Evolutionary conservation across 257 asterid species (phyloP).

Genomic region (Prunella vulgaris): DNA sequence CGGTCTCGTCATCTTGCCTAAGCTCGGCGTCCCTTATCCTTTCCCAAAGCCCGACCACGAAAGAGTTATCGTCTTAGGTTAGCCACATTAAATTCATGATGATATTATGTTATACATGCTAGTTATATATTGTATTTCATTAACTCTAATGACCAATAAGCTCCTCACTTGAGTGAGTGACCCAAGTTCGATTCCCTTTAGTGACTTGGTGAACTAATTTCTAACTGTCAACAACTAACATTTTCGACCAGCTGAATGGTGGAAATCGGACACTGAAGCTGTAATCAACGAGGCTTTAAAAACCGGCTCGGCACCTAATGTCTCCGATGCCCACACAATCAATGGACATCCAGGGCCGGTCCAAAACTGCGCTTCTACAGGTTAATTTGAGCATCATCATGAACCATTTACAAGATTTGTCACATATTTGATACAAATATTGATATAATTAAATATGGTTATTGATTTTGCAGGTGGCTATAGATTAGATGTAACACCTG

Average conservation of each 20-base stretch:
- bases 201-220: too few species aligned
- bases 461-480: slow-evolving; percentile 29
- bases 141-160: too few species aligned
- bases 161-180: too few species aligned
- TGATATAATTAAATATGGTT: too few species aligned
- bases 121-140: neutral
- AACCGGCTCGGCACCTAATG: slow-evolving; percentile 79
- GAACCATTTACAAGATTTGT: neutral
- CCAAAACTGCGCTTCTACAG: slow-evolving; percentile 49
- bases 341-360: slow-evolving; percentile 73
- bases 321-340: slow-evolving; percentile 90
- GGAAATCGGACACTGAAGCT: slow-evolving; percentile 89
- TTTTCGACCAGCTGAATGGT: slow-evolving; percentile 71
- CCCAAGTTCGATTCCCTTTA: too few species aligned
- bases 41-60: slow-evolving; percentile 67
- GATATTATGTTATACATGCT: neutral
- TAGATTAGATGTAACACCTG: slow-evolving; percentile 40
- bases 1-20: slow-evolving; percentile 58
- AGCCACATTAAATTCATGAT: neutral
- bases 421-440: too few species aligned
- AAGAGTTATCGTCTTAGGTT: slow-evolving; percentile 46
- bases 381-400: slow-evolving; percentile 5
- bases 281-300: slow-evolving; percentile 65
- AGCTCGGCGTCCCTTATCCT: slow-evolving; percentile 58
- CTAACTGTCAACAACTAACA: too few species aligned